Base-by-base conservation (phyloP, 176 grass and related monocot species). In the Oryza glaberrima region DNA sequence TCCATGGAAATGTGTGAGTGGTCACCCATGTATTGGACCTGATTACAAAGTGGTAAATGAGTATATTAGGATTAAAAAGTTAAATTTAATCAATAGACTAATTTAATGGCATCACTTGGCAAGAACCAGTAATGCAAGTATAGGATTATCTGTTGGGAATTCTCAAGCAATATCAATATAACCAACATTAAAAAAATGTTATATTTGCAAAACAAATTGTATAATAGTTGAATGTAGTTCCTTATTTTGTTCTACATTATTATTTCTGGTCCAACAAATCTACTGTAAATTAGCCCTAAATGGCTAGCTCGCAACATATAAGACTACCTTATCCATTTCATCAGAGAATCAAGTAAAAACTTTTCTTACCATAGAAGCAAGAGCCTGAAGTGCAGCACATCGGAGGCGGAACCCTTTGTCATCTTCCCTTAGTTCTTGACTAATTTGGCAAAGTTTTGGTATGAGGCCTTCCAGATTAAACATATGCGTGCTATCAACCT, bases 401-500 rank as follows among this genome's bases (percentile, higher is more conserved):
- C 88, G 86, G 60, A 96, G 86, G 49, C 73, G 67, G 22, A 99
- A 78, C 69, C 83, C 93, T 82, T 83, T 87, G 64, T 92, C 82
- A 92, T 93, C 91, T 88, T 88, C 87, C 82, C 90, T 92, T 80
- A 84, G 78, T 70, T 91, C 80, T 80, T 91, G 88, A 86, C 88
- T 90, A 86, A 99, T 89, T 84, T 92, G 82, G 83, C 96, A 99
- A 87, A 99, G 91, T 77, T 94, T 99, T 67, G 96, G 88, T 81
- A 94, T 94, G 7, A 99, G 74, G 34, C 96, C 91, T 94, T 99
- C 96, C 73, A 99, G 70, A 77, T 90, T 94, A 86, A 92, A 96
- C 96, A 99, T 99, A 79, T 99, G 93, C 47, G 96, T 90, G 64
- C 90, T 94, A 40, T 94, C 92, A 83, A 96, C 96, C 96, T 99